A percentile compares a stretch with the other conserved stretches of the same genome.
phyloP scores from a whole-genome alignment of 441 rosid genomes.

The Capsella rubella region DNA sequence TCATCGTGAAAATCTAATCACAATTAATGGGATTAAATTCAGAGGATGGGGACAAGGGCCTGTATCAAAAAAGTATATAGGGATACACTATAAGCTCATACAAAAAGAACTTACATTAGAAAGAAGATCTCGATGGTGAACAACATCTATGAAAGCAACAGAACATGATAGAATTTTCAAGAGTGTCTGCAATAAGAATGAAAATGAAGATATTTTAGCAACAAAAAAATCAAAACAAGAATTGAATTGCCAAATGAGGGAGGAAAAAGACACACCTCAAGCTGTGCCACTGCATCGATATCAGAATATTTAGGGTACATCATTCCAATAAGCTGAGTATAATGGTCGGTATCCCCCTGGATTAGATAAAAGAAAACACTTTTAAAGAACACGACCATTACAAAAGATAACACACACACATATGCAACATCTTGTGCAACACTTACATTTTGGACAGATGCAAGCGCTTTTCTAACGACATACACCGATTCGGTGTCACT shows the following conservation, averaged over 20 bases:
- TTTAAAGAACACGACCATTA: slow-evolving; percentile 5
- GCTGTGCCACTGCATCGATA: slow-evolving; percentile 69
- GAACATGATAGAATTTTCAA: slow-evolving; percentile 66
- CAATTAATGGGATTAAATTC: slow-evolving; percentile 18
- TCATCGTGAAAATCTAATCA: slow-evolving; percentile 69
- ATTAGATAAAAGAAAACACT: neutral
- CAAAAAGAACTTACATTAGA: slow-evolving; percentile 55
- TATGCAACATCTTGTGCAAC: neutral
- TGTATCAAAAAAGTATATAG: neutral
- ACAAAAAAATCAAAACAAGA: neutral
- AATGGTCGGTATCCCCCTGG: slow-evolving; percentile 64
- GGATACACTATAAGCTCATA: neutral
- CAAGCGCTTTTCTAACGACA: slow-evolving; percentile 63
- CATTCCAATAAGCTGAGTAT: slow-evolving; percentile 66
- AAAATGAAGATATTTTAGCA: slow-evolving; percentile 10
- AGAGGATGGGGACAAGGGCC: neutral
- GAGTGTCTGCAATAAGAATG: slow-evolving; percentile 55
- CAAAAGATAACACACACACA: neutral
- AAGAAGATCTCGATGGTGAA: slow-evolving; percentile 66
- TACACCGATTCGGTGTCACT: slow-evolving; percentile 59
- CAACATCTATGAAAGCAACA: slow-evolving; percentile 63
- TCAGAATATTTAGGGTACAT: slow-evolving; percentile 57
- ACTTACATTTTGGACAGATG: slow-evolving; percentile 53
- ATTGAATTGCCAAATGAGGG: neutral
- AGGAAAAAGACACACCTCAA: slow-evolving; percentile 53